Base-by-base conservation (phyloP, 495 filamentous ascomycete genomes). In the Tuber magnatum region DNA sequence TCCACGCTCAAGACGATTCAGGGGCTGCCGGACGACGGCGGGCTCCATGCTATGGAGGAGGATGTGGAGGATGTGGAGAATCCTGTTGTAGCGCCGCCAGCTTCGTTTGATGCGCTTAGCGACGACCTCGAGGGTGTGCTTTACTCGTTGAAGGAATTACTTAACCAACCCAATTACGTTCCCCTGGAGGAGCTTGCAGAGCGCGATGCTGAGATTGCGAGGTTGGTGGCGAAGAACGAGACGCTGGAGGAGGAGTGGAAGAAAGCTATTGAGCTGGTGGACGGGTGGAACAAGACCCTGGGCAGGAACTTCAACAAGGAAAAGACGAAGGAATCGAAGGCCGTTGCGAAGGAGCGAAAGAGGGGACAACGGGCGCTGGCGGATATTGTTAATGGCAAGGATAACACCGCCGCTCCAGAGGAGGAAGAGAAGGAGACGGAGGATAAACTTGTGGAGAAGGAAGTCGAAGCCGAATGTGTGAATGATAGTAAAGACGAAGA, bases 131-230 rank as follows among this genome's bases (percentile, higher is more conserved):
- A 93, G 40, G 83, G 83, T 5, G 89, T 94, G 2, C 86, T 98
- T 74, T 89, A 91, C 71, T 92, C 95, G 77, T 86, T 98, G 70
- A 88, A 90, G 76, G 92, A 87, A 6, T 86, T 99, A 48, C 86
- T 99, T 41, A 97, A 94, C 18, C 97, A 97, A 77, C 95, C 95
- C 8, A 94, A 92, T 14, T 99, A 98, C 83, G 95, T 97, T 43
- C 92, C 95, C 0, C 87, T 99, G n/a, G 96, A 98, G 81, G 91
- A 97, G 83, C 92, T 97, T 10, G 92, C 94, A 75, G 85, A 94
- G 28, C 88, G 94, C 42, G 94, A 99, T 75, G 92, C 96, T 68
- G 94, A 97, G 80, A 97, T 99, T 75, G 86, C 87, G 35, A 86
- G 91, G 76, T 85, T 98, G 20, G 89, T 92, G 41, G 89, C 91